These are phyloP conservation scores for Quercus mongolica DNA, from an alignment of 306 rosid species.

Conservation along the genomic window DNA sequence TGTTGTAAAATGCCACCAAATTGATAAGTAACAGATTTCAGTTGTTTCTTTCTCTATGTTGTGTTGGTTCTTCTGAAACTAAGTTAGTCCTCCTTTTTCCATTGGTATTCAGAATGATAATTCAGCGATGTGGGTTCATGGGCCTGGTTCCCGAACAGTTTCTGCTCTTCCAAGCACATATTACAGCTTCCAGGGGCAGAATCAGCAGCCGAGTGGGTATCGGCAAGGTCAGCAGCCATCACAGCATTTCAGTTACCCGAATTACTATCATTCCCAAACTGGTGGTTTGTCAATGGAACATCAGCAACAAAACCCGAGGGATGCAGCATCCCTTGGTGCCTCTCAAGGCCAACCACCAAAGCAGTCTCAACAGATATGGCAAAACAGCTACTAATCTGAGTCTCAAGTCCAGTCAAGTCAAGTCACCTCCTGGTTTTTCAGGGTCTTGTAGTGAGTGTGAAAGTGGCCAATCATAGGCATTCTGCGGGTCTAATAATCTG, in stretches of 20 bases:
- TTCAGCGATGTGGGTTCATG: constrained; percentile 94
- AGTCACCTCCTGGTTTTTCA: constrained; percentile 52
- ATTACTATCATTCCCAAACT: constrained; percentile 78
- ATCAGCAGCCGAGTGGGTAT: constrained; percentile 69
- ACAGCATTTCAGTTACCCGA: constrained; percentile 80
- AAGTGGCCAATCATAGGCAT: constrained; percentile 60
- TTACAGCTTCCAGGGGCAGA: constrained; percentile 94
- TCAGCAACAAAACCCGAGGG: constrained; percentile 85
- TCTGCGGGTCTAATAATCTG: constrained; percentile 45
- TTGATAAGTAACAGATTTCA: not conserved
- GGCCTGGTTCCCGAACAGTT: constrained; percentile 91
- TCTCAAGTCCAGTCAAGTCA: too few relatives aligned
- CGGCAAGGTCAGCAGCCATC: constrained; percentile 95
- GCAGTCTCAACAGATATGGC: constrained; percentile 98
- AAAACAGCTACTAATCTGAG: constrained; percentile 81
- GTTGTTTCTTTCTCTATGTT: not conserved
- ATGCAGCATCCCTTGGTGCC: constrained; percentile 60
- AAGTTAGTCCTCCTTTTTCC: not conserved
- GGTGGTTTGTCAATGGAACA: constrained; percentile 85
- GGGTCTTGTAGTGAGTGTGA: constrained; percentile 58
- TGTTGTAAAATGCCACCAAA: not conserved
- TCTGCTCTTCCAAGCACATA: constrained; percentile 80
- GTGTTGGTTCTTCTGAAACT: constrained; percentile 2
- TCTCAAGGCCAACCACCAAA: constrained; percentile 80
- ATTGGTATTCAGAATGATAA: constrained; percentile 65